phyloP scores from a whole-genome alignment of 2,329 filamentous ascomycete species.

The Fusarium lyarnte region DNA sequence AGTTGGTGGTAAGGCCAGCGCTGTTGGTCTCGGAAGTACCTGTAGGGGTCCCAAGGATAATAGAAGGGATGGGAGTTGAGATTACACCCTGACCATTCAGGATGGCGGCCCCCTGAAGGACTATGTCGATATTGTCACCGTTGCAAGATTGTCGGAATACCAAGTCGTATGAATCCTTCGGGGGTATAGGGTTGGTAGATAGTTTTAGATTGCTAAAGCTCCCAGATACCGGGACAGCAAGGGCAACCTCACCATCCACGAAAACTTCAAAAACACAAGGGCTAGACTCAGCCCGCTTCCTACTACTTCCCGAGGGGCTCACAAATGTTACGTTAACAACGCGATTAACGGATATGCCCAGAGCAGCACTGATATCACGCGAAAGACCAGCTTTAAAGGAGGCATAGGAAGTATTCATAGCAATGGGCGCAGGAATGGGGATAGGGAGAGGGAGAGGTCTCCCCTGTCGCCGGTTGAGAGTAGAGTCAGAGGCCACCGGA shows the following conservation, averaged over 20 bases:
- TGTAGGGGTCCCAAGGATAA: not conserved
- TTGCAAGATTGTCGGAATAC: not conserved
- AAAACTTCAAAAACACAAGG: not conserved
- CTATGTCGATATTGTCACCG: not conserved
- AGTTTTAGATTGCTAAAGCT: fast-evolving
- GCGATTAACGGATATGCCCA: no score
- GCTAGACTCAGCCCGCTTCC: not conserved
- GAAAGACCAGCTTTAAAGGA: no score
- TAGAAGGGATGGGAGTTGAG: not conserved
- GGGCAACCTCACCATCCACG: not conserved
- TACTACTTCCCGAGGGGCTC: no score
- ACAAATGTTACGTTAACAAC: no score
- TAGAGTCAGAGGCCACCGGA: not conserved
- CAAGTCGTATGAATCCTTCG: fast-evolving
- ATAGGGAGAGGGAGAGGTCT: no score
- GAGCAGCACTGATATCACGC: no score
- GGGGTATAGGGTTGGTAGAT: not conserved
- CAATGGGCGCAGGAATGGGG: not conserved
- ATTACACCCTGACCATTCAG: not conserved
- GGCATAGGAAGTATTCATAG: no score
- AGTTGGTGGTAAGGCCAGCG: not conserved
- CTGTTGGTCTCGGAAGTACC: not conserved
- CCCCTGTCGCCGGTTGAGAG: not conserved
- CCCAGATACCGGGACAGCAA: not conserved
- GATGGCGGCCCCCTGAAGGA: not conserved